phyloP scores from a whole-genome alignment of 192 early-diverging fungal species.

The Linnemannia elongata region DNA sequence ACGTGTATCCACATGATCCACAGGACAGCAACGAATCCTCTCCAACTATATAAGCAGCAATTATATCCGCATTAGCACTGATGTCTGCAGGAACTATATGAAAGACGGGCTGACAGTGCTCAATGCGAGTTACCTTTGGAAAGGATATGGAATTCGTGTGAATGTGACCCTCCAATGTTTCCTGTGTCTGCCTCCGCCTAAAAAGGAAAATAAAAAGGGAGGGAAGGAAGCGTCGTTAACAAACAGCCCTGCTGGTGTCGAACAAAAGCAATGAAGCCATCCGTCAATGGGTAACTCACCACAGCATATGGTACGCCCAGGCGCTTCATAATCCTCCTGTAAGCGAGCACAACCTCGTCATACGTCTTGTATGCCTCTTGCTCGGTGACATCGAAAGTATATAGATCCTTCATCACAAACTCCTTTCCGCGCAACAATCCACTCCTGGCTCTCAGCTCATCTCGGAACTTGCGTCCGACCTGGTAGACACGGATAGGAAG shows the following conservation, averaged over 20 bases:
- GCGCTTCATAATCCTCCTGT: conserved; percentile 78
- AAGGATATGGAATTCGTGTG: conserved; percentile 92
- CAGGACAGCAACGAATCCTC: conserved; percentile 88
- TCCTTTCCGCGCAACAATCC: conserved; percentile 90
- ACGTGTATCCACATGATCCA: conserved; percentile 79
- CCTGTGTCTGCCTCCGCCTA: conserved; percentile 92
- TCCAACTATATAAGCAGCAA: conserved; percentile 63
- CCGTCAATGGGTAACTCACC: conserved; percentile 59
- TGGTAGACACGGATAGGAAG: conserved; percentile 92
- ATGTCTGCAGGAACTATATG: background rate
- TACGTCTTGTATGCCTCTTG: conserved; percentile 83
- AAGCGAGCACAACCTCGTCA: conserved; percentile 78
- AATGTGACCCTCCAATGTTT: conserved; percentile 89
- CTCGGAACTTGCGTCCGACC: conserved; percentile 88
- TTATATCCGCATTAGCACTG: background rate
- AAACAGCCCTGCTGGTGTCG: background rate
- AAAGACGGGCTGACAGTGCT: background rate
- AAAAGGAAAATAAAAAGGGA: background rate
- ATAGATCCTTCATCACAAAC: conserved; percentile 98
- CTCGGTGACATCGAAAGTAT: conserved; percentile 84
- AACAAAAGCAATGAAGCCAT: background rate
- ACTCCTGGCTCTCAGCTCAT: conserved; percentile 85
- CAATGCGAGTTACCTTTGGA: conserved; percentile 62
- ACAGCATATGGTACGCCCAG: conserved; percentile 85
- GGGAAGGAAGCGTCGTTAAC: background rate